Percentiles rank a stretch among this genome's conserved stretches.
These are phyloP conservation scores for Ustilago curta DNA, from an alignment of 1,284 basidiomycete genomes.

Conservation along the genomic window DNA sequence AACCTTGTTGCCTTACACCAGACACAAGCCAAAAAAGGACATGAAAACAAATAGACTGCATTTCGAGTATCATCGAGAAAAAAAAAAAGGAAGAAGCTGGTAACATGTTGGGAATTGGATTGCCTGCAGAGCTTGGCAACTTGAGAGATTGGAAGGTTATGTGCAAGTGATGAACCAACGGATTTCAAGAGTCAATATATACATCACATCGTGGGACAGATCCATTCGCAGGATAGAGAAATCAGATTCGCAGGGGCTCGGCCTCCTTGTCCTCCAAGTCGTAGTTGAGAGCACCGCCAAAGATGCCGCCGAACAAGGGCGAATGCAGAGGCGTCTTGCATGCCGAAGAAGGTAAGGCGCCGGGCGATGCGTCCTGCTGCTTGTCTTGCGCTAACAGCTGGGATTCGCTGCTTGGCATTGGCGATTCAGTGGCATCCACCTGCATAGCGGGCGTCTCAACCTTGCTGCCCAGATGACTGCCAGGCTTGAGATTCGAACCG, in stretches of 20 bases:
- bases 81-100: neutral
- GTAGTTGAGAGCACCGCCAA: conserved; percentile 54
- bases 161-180: neutral
- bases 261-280: conserved; percentile 54
- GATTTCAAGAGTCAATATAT: neutral
- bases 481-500: conserved; percentile 19
- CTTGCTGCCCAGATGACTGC: conserved; percentile 5
- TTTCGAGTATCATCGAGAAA: neutral
- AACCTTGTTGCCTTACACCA: too few relatives aligned
- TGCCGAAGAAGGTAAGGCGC: conserved; percentile 53
- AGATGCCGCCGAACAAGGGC: conserved; percentile 61
- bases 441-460: neutral
- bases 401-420: conserved; percentile 5
- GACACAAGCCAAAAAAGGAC: too few relatives aligned
- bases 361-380: conserved; percentile 15
- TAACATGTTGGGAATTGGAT: neutral
- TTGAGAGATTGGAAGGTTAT: neutral
- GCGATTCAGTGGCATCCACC: neutral
- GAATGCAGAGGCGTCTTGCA: conserved; percentile 60
- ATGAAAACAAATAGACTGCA: too few relatives aligned
- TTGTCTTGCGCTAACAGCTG: conserved; percentile 9
- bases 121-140: neutral
- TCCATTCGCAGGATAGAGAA: neutral
- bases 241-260: conserved; percentile 45
- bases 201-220: conserved; percentile 5